A percentile compares a stretch with the other conserved stretches of the same genome.
These are phyloP conservation scores for Neurospora sp. DNA, from an alignment of 495 filamentous ascomycete genomes.

Conservation along the genomic window DNA sequence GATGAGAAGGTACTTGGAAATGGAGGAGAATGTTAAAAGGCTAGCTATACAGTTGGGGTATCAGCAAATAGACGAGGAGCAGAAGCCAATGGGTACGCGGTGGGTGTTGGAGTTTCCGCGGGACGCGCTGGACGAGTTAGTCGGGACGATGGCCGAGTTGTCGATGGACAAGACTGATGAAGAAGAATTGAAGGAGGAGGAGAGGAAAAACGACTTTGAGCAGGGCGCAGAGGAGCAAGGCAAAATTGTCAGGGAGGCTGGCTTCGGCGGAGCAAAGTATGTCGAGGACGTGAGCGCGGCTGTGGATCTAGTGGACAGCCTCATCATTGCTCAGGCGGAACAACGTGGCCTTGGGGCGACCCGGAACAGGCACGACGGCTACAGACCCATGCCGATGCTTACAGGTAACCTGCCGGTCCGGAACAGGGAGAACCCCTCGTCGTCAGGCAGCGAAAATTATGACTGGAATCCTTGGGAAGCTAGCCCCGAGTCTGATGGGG, in stretches of 20 bases:
- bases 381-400: neutral
- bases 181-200: neutral
- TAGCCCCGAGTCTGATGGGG: neutral
- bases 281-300: neutral
- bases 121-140: neutral
- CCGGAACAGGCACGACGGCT: neutral
- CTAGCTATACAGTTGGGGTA: neutral
- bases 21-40: neutral
- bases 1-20: neutral
- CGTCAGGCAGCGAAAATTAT: neutral
- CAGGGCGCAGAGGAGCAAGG: neutral
- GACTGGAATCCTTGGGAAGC: neutral
- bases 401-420: neutral
- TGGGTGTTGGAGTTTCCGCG: neutral
- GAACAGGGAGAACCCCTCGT: neutral
- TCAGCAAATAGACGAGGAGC: neutral
- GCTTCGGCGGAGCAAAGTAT: neutral
- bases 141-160: neutral
- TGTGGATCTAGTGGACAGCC: neutral
- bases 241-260: neutral
- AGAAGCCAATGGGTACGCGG: neutral
- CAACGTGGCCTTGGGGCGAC: neutral
- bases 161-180: neutral
- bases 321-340: neutral
- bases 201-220: neutral